Evolutionary conservation across 1,284 basidiomycete species (phyloP).

Genomic region (Ustilago esculenta): DNA sequence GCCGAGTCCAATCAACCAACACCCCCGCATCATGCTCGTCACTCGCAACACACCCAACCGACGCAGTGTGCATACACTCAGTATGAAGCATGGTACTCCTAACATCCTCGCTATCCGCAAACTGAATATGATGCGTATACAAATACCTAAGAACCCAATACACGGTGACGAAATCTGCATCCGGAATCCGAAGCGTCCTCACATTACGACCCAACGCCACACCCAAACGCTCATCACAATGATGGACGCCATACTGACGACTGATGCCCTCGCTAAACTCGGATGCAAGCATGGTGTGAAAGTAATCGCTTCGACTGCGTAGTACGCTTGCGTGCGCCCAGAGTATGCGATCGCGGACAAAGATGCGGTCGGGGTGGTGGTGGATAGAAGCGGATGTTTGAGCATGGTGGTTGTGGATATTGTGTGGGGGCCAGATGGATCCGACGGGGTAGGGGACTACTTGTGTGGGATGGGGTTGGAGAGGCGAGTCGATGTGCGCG

Average conservation of each 20-base stretch:
- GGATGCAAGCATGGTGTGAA: slow-evolving; percentile 79
- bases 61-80: too few relatives aligned
- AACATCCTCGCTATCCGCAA: slow-evolving; percentile 57
- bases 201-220: slow-evolving; percentile 41
- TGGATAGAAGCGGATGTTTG: slow-evolving; percentile 13
- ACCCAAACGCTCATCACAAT: too few relatives aligned
- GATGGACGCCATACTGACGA: slow-evolving; percentile 16
- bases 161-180: slow-evolving; percentile 81
- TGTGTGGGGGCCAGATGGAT: slow-evolving; percentile 15
- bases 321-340: slow-evolving; percentile 76
- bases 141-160: slow-evolving; percentile 85
- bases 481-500: too few relatives aligned
- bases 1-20: slow-evolving; percentile 31
- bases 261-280: slow-evolving; percentile 69
- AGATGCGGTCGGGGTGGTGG: slow-evolving; percentile 31
- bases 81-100: slow-evolving; percentile 54
- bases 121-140: slow-evolving; percentile 74
- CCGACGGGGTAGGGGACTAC: slow-evolving; percentile 37
- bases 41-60: too few relatives aligned
- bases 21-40: slow-evolving; percentile 2
- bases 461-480: neutral
- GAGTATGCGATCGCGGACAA: slow-evolving; percentile 70
- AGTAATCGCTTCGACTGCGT: slow-evolving; percentile 76
- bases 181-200: slow-evolving; percentile 76
- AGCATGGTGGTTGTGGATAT: slow-evolving; percentile 13